Evolutionary conservation across 2,329 filamentous ascomycete species (phyloP).

Genomic region (Botrytis fabae): DNA sequence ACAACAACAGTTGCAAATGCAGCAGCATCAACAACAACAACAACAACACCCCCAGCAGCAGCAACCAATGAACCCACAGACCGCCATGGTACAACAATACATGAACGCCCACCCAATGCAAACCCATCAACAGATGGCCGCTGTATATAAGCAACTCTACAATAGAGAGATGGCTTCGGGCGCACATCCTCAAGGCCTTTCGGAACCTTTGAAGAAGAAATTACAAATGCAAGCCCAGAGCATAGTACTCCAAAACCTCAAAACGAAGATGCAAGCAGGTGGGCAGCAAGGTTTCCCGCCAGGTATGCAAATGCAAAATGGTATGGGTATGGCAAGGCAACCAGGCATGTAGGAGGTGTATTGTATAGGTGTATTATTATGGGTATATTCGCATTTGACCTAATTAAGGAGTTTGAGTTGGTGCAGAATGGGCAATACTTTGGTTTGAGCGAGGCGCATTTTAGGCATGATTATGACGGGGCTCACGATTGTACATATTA

Average conservation of each 20-base stretch:
- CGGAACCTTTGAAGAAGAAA: constrained; percentile 1
- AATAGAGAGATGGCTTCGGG: not conserved
- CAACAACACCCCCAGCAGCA: constrained; percentile 13
- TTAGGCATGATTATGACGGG: not conserved
- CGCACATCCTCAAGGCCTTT: constrained; percentile 10
- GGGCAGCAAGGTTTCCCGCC: constrained; percentile 28
- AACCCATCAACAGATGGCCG: not conserved
- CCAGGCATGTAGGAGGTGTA: constrained; percentile 21
- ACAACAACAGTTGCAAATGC: not conserved
- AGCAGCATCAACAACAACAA: not conserved
- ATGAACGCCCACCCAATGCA: not conserved
- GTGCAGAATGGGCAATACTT: not conserved
- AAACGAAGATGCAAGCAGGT: constrained; percentile 9
- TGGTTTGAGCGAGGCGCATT: constrained; percentile 10
- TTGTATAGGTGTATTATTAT: not conserved
- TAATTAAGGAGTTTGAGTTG: not conserved
- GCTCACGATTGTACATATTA: constrained; percentile 2
- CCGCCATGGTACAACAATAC: constrained; percentile 4
- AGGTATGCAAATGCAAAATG: constrained; percentile 37
- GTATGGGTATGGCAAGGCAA: constrained; percentile 35
- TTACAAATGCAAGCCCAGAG: not conserved
- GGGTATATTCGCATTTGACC: not conserved
- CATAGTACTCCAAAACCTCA: not conserved
- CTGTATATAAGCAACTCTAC: constrained; percentile 1
- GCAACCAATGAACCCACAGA: constrained; percentile 6